These are phyloP conservation scores for Nadsonia commutata DNA, from an alignment of 1,139 yeast genomes.

Conservation along the genomic window DNA sequence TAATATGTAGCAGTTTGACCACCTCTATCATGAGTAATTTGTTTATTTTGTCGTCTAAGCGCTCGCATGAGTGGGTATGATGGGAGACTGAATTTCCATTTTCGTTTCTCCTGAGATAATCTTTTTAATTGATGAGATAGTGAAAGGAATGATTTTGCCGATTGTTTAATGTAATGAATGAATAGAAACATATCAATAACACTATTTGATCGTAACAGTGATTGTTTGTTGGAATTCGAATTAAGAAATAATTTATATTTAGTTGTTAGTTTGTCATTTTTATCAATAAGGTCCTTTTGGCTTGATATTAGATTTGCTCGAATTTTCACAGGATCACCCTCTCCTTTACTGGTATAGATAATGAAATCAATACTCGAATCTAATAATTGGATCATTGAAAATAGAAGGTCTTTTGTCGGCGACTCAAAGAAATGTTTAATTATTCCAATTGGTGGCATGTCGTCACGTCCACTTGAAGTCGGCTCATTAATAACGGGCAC, in stretches of 20 bases:
- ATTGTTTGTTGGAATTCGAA: neutral
- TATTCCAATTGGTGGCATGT: neutral
- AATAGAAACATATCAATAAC: slow-evolving; percentile 6
- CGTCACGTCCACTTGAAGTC: no score
- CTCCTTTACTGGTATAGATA: slow-evolving; percentile 7
- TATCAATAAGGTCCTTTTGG: neutral
- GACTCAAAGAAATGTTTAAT: slow-evolving; percentile 3
- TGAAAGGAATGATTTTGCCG: slow-evolving; percentile 7
- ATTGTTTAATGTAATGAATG: slow-evolving; percentile 9
- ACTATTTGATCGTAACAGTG: neutral
- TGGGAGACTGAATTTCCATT: slow-evolving; percentile 24
- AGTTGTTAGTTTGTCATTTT: neutral
- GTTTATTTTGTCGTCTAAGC: slow-evolving; percentile 27
- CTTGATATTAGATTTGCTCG: neutral
- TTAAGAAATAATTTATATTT: neutral
- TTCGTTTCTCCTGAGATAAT: slow-evolving; percentile 10
- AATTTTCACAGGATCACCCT: neutral
- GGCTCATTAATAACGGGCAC: no score
- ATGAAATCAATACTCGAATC: slow-evolving; percentile 10
- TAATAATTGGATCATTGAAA: slow-evolving; percentile 7
- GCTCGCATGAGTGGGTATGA: slow-evolving; percentile 29
- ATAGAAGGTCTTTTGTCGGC: slow-evolving; percentile 8
- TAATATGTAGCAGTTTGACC: slow-evolving; percentile 30
- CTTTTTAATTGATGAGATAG: slow-evolving; percentile 8
- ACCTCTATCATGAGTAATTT: slow-evolving; percentile 33